phyloP scores from a whole-genome alignment of 192 early-diverging fungal species.

The Chytriomyces hyalinus region DNA sequence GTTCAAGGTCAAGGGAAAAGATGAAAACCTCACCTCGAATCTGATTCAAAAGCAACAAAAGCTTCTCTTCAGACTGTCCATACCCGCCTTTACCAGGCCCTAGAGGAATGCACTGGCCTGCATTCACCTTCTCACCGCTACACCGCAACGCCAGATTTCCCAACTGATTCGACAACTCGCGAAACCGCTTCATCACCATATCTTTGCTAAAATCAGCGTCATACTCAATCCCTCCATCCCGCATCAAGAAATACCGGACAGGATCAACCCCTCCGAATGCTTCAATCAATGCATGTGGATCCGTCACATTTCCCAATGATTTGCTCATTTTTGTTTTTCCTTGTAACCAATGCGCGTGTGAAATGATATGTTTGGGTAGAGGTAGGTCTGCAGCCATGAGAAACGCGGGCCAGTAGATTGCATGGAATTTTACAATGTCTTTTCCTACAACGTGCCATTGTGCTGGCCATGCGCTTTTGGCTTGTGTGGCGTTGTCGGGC shows the following conservation, averaged over 20 bases:
- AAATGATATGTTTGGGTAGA: conserved; percentile 79
- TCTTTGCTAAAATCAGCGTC: conserved; percentile 81
- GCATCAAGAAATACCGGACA: conserved; percentile 87
- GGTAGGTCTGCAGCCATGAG: conserved; percentile 85
- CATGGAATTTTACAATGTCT: conserved; percentile 96
- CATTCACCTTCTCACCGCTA: conserved; percentile 36
- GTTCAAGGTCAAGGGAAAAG: too few relatives aligned
- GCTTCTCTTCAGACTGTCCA: too few relatives aligned
- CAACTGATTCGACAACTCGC: conserved; percentile 38
- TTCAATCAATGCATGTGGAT: conserved; percentile 75
- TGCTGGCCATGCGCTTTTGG: conserved; percentile 65
- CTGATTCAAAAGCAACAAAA: conserved; percentile 12
- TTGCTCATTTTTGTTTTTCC: conserved; percentile 94
- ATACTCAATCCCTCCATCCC: conserved; percentile 85
- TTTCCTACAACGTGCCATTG: conserved; percentile 90
- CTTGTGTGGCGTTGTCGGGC: conserved; percentile 37
- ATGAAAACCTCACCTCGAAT: too few relatives aligned
- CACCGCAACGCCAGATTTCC: conserved; percentile 36
- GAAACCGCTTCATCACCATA: conserved; percentile 70
- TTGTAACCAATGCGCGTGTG: conserved; percentile 96
- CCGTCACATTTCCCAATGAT: conserved; percentile 87
- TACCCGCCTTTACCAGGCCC: conserved; percentile 11
- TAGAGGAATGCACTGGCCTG: conserved; percentile 28
- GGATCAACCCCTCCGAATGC: conserved; percentile 79
- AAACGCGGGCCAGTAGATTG: conserved; percentile 97